Percentiles rank a stretch among this genome's conserved stretches.
Conservation (phyloP, 768 basidiomycete species). For the Kwoniella bestiolae region DNA sequence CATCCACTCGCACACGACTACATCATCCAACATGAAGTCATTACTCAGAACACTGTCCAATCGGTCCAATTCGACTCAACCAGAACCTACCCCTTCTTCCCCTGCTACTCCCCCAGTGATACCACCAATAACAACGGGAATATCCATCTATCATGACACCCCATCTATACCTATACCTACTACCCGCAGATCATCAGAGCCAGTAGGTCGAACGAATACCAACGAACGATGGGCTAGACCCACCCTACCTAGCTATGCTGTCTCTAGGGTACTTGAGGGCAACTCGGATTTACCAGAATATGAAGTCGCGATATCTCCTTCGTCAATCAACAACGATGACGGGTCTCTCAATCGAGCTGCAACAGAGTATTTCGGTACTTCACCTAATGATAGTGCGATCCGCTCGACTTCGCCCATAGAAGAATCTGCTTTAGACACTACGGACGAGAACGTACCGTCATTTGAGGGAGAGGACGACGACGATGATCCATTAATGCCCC, state of each 20-base stretch:
- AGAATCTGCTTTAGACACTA: not conserved
- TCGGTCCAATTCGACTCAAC: constrained; percentile 2
- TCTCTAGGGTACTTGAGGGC: not conserved
- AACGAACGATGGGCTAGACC: constrained; percentile 13
- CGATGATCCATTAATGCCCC: constrained; percentile 43
- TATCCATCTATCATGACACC: not conserved
- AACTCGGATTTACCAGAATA: constrained; percentile 4
- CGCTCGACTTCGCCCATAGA: constrained; percentile 8
- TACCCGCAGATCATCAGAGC: constrained; percentile 8
- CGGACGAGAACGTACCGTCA: not conserved
- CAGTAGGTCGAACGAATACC: too few species aligned
- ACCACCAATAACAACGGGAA: not conserved
- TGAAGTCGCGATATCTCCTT: constrained; percentile 5
- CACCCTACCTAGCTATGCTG: constrained; percentile 15
- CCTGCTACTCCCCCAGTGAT: not conserved
- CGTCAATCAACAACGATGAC: not conserved
- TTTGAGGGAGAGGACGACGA: constrained; percentile 33
- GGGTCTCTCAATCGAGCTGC: not conserved
- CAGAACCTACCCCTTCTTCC: not conserved
- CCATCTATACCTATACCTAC: constrained; percentile 14
- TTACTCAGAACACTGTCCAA: not conserved
- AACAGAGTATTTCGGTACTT: constrained; percentile 17
- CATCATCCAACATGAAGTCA: not conserved
- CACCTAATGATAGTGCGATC: not conserved
- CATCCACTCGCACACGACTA: not conserved